Base-by-base conservation (phyloP, 140 eudicot genomes). In the Cichorium intybus region DNA sequence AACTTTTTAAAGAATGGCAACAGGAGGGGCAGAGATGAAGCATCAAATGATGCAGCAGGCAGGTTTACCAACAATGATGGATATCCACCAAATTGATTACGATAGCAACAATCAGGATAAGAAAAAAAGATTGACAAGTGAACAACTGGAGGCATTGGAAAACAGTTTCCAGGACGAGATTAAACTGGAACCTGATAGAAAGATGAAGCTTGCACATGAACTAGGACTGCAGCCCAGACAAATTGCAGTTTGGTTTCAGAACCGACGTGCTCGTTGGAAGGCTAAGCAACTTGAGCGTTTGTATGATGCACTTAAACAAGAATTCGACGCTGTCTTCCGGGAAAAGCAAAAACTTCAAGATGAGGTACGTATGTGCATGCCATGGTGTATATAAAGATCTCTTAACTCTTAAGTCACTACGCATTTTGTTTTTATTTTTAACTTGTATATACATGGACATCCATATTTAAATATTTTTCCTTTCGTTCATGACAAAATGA, bases 261-360 rank as follows among this genome's bases (percentile, higher is more conserved):
- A 90, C 68, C 60, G 97, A 58, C 72, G 97, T 64, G 97, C 97
- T 60, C 69, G 97, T 31, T 90, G 97, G 97, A 90, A 87, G 89
- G 75, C 77, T 3, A 87, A 90, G 86, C 90, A 90, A 76, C 97
- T 90, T n/a, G 97, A 90, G 77, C 84, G 76, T 65, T 76, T 85
- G 71, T 88, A 85, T 60, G 84, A 82, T 33, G 56, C 85, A 1
- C 95, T 88, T 24, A 85, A 85, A 66, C 95, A 76, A 26, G 85
- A 88, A 57, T 79, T 66, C 49, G 95, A 85, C 22, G 75, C 53
- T 22, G 97, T 89, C 27, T 89, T 86, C 28, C 79, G 72, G 50
- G 97, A 89, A 66, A 89, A 83, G 34, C 88, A 83, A 39, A 83
- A 79, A 64, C 97, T 89, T 68, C 88, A 86, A 72, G 82, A 85